These are phyloP conservation scores for Sicyos baderoa DNA, from an alignment of 306 rosid species.

Conservation along the genomic window DNA sequence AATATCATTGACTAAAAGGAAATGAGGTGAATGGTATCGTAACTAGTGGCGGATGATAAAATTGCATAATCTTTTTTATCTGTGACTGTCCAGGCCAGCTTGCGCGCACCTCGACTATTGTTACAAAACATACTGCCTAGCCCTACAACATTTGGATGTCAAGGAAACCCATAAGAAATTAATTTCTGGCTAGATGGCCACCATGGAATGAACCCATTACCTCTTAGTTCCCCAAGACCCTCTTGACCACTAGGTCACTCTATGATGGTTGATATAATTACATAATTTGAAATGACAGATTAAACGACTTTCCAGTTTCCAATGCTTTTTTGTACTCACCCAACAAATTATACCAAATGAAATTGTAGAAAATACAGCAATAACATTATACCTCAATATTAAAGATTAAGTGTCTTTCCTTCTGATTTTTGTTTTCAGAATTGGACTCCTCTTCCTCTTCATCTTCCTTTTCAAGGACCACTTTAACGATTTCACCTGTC, in stretches of 20 bases:
- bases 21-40: neutral
- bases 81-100: too few species aligned
- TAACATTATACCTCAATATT: constrained; percentile 63
- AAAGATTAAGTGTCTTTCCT: constrained; percentile 64
- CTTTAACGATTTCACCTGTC: constrained; percentile 85
- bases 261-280: too few species aligned
- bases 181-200: too few species aligned
- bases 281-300: neutral
- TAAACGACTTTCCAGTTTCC: neutral
- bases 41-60: constrained; percentile 6
- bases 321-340: constrained; percentile 3
- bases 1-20: constrained; percentile 1
- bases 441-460: constrained; percentile 55
- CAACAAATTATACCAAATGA: neutral
- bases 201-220: too few species aligned
- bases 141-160: too few species aligned
- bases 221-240: too few species aligned
- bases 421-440: constrained; percentile 57
- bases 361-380: neutral
- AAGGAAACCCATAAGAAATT: too few species aligned
- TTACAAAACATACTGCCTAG: too few species aligned
- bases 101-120: too few species aligned
- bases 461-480: constrained; percentile 76
- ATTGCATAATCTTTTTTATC: too few species aligned
- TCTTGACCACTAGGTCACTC: too few species aligned